phyloP scores from a whole-genome alignment of 805 yeast species.

The Wickerhamomyces alni region DNA sequence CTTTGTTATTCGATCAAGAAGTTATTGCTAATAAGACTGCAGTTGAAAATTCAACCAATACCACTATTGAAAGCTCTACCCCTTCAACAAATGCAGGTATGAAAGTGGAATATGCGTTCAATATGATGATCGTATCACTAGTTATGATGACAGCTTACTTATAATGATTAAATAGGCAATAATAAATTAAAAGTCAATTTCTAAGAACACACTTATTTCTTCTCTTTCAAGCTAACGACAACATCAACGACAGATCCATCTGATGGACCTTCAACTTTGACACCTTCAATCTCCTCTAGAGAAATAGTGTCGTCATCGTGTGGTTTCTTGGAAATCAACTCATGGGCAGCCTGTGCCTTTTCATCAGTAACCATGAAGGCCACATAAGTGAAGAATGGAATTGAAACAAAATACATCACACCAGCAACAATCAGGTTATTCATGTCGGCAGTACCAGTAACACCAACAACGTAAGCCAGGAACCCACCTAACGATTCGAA shows the following conservation, averaged over 20 bases:
- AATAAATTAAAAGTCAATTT: too few species aligned
- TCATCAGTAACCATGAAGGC: not conserved
- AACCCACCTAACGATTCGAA: slow-evolving; percentile 21
- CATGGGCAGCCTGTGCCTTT: not conserved
- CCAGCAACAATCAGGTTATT: slow-evolving; percentile 21
- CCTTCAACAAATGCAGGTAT: too few species aligned
- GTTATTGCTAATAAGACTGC: too few species aligned
- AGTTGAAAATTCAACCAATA: too few species aligned
- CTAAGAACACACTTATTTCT: too few species aligned
- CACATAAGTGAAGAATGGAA: slow-evolving; percentile 5
- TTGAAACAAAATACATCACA: slow-evolving; percentile 16
- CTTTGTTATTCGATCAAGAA: not conserved
- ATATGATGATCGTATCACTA: too few species aligned
- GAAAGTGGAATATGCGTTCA: too few species aligned
- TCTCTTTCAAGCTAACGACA: not conserved
- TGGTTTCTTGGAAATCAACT: not conserved
- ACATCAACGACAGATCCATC: not conserved
- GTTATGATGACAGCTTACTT: too few species aligned
- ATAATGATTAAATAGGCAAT: too few species aligned
- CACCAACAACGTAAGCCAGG: slow-evolving; percentile 18
- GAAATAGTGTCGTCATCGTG: too few species aligned
- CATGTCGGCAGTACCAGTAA: slow-evolving; percentile 19
- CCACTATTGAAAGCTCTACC: too few species aligned
- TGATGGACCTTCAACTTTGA: not conserved
- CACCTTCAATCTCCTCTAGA: not conserved